Evolutionary conservation across 192 early-diverging fungal genomes (phyloP).

Genomic region (Backusella australiensis): DNA sequence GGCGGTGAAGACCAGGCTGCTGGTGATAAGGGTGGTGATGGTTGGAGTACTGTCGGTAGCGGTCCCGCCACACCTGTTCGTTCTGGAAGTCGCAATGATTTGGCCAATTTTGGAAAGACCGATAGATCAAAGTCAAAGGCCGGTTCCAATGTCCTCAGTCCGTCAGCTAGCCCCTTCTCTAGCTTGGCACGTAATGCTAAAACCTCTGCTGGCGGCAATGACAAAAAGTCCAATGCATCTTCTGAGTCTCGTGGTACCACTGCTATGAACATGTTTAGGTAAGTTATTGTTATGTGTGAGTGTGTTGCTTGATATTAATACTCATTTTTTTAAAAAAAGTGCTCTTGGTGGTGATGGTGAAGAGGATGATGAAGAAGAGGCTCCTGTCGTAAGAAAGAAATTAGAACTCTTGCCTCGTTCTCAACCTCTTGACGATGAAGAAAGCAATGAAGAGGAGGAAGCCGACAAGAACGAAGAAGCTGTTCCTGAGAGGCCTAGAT

Average conservation of each 20-base stretch:
- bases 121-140: conserved; percentile 50
- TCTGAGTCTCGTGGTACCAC: conserved; percentile 2
- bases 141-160: conserved; percentile 48
- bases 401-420: conserved; percentile 32
- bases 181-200: conserved; percentile 19
- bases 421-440: not conserved
- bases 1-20: conserved; percentile 40
- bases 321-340: not conserved
- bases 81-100: conserved; percentile 62
- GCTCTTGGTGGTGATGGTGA: conserved; percentile 28
- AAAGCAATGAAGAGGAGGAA: not conserved
- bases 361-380: conserved; percentile 10
- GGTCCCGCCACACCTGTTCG: conserved; percentile 22
- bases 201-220: not conserved
- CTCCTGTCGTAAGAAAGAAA: conserved; percentile 15
- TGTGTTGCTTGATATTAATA: not conserved
- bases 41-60: conserved; percentile 65
- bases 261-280: conserved; percentile 36
- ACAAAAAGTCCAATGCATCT: not conserved
- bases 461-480: not conserved
- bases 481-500: conserved; percentile 8
- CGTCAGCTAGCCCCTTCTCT: conserved; percentile 32
- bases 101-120: conserved; percentile 75
- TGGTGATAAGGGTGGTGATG: conserved; percentile 49
- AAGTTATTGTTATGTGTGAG: not conserved